Base-by-base conservation (phyloP, 148 eudicot species). In the Dianthus caryophyllus region DNA sequence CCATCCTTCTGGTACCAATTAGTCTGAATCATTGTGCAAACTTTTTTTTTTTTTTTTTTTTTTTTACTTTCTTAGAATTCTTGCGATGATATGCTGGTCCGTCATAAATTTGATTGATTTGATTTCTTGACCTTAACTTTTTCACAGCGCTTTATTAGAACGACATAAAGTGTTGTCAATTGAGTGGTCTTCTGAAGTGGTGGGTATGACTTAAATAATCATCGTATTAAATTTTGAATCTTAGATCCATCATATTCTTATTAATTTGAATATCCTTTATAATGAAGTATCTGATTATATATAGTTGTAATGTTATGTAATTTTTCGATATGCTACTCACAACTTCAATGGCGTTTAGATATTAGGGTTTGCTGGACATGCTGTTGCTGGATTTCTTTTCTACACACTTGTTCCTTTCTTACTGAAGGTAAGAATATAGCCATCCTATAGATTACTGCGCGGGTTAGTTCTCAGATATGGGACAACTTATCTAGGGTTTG, bases 161-260 rank as follows among this genome's bases (percentile, higher is more conserved):
- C 77, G 91, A 60, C 73, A 71, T 66, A 71, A 44, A 62, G 77
- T 93, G 75, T 81, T 75, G 76, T 81, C 95, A 20, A 81, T 83
- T 5, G 78, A 74, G 69, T 93, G 91, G 96, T 87, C 89, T 65
- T 62, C 78, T 9, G 76, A 81, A 57, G 74, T 83, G 69, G 98
- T 93, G 80, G 84, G 97, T 80, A 64, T 36, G n/a, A 29, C 31
- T 12, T 43, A 25, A 33, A 55, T 6, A 17, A 50, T 20, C 52
- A 21, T 36, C 13, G 21, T 14, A 9, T 44, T 21, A 26, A 27
- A 17, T 27, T 48, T 41, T 41, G 11, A 41, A 41, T 41, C 21
- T 49, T 4, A 49, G 38, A 33, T 33, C 14, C 0, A 14, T 12
- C 8, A 5, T 49, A 17, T 49, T 2, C 21, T 49, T 18, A 49